Evolutionary conservation across 441 rosid species (phyloP).

Genomic region (Croton laevigatus): DNA sequence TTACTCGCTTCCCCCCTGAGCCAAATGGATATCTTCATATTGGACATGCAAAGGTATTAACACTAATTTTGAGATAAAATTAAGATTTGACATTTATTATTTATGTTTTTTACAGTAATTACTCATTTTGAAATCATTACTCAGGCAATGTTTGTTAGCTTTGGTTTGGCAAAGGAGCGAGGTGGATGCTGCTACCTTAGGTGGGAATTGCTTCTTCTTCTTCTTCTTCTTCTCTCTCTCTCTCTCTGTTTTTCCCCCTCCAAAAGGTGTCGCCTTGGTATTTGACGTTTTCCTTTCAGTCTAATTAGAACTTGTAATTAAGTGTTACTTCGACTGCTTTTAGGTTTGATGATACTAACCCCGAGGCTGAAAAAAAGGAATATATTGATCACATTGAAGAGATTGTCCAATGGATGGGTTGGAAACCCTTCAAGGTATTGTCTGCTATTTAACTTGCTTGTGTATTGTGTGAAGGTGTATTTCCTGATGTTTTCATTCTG

Average conservation of each 20-base stretch:
- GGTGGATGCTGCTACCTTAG: slow-evolving; percentile 83
- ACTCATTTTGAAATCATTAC: slow-evolving; percentile 11
- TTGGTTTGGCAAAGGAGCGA: slow-evolving; percentile 89
- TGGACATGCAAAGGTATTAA: slow-evolving; percentile 93
- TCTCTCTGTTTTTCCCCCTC: background rate
- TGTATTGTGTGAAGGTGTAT: background rate
- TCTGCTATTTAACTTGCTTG: background rate
- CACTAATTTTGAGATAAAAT: background rate
- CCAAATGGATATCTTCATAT: slow-evolving; percentile 98
- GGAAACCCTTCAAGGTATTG: slow-evolving; percentile 89
- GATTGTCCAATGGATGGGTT: slow-evolving; percentile 96
- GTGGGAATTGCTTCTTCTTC: slow-evolving; percentile 32
- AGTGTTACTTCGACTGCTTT: slow-evolving; percentile 7
- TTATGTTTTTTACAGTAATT: slow-evolving; percentile 11
- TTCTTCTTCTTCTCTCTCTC: no score
- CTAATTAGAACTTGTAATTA: background rate
- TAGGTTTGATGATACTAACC: slow-evolving; percentile 95
- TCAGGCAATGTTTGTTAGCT: slow-evolving; percentile 95
- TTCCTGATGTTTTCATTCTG: slow-evolving; percentile 10
- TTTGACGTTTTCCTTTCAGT: slow-evolving; percentile 1
- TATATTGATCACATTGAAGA: slow-evolving; percentile 93
- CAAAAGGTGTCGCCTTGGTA: background rate
- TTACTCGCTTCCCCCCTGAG: slow-evolving; percentile 91
- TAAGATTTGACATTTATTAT: slow-evolving; percentile 5
- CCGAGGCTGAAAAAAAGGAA: slow-evolving; percentile 97